Percentiles rank a stretch among this genome's conserved stretches.
Evolutionary conservation across 2,329 filamentous ascomycete species (phyloP).

Genomic region (Monilinia aucupariae): DNA sequence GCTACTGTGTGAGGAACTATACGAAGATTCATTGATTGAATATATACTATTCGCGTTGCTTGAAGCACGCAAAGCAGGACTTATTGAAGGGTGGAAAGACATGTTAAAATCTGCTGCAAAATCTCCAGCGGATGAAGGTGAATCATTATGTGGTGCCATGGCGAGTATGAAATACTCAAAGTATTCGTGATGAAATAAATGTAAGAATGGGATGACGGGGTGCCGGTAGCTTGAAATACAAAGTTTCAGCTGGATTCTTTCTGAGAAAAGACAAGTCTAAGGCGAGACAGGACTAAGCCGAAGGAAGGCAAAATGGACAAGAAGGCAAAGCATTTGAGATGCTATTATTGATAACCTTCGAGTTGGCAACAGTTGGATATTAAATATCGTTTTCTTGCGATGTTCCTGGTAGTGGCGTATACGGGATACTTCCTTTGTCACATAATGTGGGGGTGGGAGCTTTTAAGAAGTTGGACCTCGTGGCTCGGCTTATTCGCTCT

Average conservation of each 20-base stretch:
- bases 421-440: background rate
- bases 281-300: background rate
- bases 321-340: background rate
- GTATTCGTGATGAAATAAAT: background rate
- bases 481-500: conserved; percentile 22
- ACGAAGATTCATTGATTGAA: conserved; percentile 33
- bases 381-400: conserved; percentile 12
- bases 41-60: conserved; percentile 34
- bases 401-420: conserved; percentile 16
- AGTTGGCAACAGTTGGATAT: conserved; percentile 4
- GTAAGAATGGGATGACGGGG: background rate
- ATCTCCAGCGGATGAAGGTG: conserved; percentile 43
- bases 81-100: conserved; percentile 27
- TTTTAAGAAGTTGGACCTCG: conserved; percentile 23
- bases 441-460: conserved; percentile 23
- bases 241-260: background rate
- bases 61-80: conserved; percentile 24
- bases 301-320: background rate
- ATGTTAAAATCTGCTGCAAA: conserved; percentile 42
- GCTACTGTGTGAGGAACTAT: conserved; percentile 42
- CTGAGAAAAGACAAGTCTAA: background rate
- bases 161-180: conserved; percentile 5
- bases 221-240: background rate
- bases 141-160: conserved; percentile 46
- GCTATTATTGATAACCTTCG: background rate